These are phyloP conservation scores for Diaporthe batatas DNA, from an alignment of 2,329 filamentous ascomycete genomes.

Conservation along the genomic window DNA sequence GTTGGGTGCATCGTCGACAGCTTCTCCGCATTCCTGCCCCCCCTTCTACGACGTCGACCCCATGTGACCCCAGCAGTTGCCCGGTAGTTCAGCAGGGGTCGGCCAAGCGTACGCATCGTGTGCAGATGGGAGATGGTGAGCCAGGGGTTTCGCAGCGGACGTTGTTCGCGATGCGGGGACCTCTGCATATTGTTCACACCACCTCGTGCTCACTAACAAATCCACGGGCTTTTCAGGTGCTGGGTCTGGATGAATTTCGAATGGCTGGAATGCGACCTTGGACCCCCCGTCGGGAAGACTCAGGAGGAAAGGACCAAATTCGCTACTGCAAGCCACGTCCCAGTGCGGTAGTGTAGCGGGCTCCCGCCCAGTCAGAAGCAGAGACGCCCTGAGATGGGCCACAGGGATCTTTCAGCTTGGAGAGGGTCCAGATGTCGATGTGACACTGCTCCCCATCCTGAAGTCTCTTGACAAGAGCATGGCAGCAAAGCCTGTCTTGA, in stretches of 20 bases:
- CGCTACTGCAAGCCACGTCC: slow-evolving; percentile 28
- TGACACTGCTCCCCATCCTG: neutral
- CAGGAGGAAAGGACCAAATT: neutral
- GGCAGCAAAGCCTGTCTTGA: neutral
- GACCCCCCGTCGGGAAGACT: neutral
- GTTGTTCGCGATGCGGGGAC: slow-evolving; percentile 3
- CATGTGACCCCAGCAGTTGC: slow-evolving; percentile 11
- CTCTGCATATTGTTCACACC: slow-evolving; percentile 5
- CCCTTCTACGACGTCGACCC: slow-evolving; percentile 23
- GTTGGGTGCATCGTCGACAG: slow-evolving; percentile 2
- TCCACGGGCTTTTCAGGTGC: neutral
- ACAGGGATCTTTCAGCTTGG: slow-evolving; percentile 6
- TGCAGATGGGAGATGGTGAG: no score
- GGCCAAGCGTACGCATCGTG: neutral
- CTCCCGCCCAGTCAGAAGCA: slow-evolving; percentile 11
- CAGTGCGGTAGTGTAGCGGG: neutral
- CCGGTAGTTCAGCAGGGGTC: neutral
- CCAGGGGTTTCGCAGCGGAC: no score
- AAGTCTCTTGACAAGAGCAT: neutral
- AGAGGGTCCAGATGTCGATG: slow-evolving; percentile 6
- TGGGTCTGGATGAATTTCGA: neutral
- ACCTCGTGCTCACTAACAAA: neutral
- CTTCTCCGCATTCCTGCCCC: slow-evolving; percentile 22
- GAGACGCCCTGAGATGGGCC: neutral
- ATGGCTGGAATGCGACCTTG: slow-evolving; percentile 10